phyloP scores from a whole-genome alignment of 73 alveolate genomes.

The Tetrahymena malaccensis region DNA sequence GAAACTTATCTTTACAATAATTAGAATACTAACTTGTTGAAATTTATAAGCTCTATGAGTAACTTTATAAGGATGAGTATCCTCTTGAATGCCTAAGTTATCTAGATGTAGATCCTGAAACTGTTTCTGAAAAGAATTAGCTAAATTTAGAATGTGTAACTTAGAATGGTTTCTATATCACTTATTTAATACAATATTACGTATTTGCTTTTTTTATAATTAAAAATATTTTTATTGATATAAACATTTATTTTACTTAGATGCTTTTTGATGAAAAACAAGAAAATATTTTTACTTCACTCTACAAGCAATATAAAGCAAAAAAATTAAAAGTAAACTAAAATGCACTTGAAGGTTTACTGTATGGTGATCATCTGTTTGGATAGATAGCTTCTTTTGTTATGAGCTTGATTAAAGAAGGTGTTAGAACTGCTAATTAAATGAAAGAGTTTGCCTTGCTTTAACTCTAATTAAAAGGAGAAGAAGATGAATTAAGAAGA shows the following conservation, averaged over 20 bases:
- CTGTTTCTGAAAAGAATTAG: neutral
- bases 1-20: constrained; percentile 33
- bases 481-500: constrained; percentile 9
- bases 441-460: constrained; percentile 1
- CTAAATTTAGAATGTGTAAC: constrained; percentile 2
- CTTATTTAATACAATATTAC: constrained; percentile 5
- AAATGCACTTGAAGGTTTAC: constrained; percentile 24
- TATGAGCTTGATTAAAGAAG: constrained; percentile 28
- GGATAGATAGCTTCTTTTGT: constrained; percentile 39
- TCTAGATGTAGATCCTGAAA: constrained; percentile 22
- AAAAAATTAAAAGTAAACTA: neutral
- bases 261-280: constrained; percentile 29
- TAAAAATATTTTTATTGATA: too few relatives aligned
- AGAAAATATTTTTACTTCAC: constrained; percentile 39
- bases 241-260: neutral
- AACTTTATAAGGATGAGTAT: constrained; percentile 20
- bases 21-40: constrained; percentile 34
- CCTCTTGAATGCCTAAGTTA: neutral
- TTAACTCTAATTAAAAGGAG: neutral
- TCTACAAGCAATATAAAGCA: neutral
- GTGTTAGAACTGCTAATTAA: constrained; percentile 13
- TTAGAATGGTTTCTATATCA: constrained; percentile 21
- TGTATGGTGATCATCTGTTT: constrained; percentile 42
- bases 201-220: neutral
- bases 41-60: constrained; percentile 3